These are phyloP conservation scores for Raddia guianensis DNA, from an alignment of 176 grass and related monocot genomes.

Conservation along the genomic window DNA sequence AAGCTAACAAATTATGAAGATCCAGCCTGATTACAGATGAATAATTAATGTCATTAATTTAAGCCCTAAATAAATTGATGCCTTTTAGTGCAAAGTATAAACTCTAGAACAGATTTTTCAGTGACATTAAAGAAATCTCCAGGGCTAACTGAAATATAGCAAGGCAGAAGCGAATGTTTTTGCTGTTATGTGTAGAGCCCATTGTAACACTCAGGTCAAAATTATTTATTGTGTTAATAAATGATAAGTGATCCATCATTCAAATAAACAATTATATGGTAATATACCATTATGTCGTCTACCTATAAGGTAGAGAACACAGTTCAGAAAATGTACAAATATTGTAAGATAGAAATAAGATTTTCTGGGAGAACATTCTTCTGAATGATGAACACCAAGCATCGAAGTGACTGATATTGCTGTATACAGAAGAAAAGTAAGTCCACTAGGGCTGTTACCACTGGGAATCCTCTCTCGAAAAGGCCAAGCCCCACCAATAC, in stretches of 20 bases:
- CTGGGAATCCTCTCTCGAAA: constrained; percentile 97
- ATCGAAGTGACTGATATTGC: constrained; percentile 4
- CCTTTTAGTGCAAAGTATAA: not conserved
- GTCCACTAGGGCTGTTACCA: constrained; percentile 68
- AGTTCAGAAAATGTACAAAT: not conserved
- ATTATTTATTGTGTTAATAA: not conserved
- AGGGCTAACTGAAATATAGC: not conserved
- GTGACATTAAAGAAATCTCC: not conserved
- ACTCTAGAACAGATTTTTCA: not conserved
- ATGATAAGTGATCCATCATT: constrained; percentile 2
- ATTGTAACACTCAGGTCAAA: not conserved
- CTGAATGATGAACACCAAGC: not conserved
- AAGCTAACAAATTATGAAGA: not conserved
- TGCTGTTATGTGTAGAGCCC: not conserved
- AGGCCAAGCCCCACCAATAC: constrained; percentile 93
- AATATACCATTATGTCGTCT: not conserved
- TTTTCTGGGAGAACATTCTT: not conserved
- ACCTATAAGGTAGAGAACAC: not conserved
- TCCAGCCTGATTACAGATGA: not conserved
- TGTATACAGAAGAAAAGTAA: constrained; percentile 31
- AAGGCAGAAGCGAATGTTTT: not conserved
- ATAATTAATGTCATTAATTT: not conserved
- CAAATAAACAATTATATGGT: not conserved
- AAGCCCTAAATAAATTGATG: not conserved
- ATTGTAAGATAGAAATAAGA: not conserved